These are phyloP conservation scores for Sarocladium kiliense DNA, from an alignment of 2,329 filamentous ascomycete genomes.

Conservation along the genomic window DNA sequence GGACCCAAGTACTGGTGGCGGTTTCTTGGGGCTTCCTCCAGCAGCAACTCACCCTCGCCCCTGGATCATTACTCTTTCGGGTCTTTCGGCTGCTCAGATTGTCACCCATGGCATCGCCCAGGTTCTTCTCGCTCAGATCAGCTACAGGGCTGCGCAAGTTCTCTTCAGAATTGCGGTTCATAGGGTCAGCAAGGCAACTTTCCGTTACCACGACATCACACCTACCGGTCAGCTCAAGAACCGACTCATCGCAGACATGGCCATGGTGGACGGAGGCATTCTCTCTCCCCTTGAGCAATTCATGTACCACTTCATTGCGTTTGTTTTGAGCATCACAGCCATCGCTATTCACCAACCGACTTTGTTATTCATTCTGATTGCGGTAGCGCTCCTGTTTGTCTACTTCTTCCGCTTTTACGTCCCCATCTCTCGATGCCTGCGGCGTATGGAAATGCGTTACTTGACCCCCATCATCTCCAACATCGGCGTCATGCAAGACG, in stretches of 20 bases:
- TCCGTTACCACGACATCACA: slow-evolving; percentile 87
- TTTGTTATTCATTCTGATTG: slow-evolving; percentile 68
- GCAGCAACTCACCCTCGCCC: slow-evolving; percentile 63
- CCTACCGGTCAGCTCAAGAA: slow-evolving; percentile 91
- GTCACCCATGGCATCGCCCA: slow-evolving; percentile 57
- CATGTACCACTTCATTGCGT: slow-evolving; percentile 65
- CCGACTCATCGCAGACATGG: slow-evolving; percentile 83
- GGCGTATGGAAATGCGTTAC: slow-evolving; percentile 84
- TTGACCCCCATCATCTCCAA: slow-evolving; percentile 87
- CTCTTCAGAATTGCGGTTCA: slow-evolving; percentile 71
- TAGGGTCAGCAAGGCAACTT: slow-evolving; percentile 72
- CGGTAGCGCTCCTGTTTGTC: slow-evolving; percentile 64
- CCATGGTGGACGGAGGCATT: slow-evolving; percentile 83
- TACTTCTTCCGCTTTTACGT: slow-evolving; percentile 72
- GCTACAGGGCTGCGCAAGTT: slow-evolving; percentile 69
- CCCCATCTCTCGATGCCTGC: slow-evolving; percentile 75
- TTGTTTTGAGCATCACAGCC: slow-evolving; percentile 67
- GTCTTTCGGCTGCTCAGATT: slow-evolving; percentile 58
- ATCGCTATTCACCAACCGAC: slow-evolving; percentile 74
- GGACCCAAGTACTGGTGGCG: not conserved
- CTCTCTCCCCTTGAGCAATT: slow-evolving; percentile 67
- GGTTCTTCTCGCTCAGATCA: slow-evolving; percentile 67
- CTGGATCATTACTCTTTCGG: slow-evolving; percentile 69
- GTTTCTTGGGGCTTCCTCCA: slow-evolving; percentile 43
- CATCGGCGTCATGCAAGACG: slow-evolving; percentile 82